Conservation (phyloP, 441 rosid genomes). For the Erysimum cheiri region DNA sequence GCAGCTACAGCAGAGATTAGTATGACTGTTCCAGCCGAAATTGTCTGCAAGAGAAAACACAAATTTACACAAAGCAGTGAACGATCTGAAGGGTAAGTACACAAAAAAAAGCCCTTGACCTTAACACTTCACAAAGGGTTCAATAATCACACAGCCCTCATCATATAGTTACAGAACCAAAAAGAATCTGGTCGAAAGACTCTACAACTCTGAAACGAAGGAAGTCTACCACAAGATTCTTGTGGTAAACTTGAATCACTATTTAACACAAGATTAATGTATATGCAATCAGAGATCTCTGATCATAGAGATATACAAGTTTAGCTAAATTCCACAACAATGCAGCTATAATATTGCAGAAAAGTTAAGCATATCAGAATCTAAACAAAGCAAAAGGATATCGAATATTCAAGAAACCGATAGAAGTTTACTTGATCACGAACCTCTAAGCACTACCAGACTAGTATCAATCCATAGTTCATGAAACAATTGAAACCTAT, state of each 20-base stretch:
- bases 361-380: neutral
- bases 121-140: neutral
- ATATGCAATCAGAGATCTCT: neutral
- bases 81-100: neutral
- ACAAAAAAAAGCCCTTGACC: neutral
- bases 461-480: neutral
- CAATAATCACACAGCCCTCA: neutral
- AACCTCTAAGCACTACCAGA: neutral
- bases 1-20: conserved; percentile 61
- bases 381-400: neutral
- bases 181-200: neutral
- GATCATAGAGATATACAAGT: neutral
- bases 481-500: neutral
- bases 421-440: neutral
- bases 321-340: neutral
- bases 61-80: neutral
- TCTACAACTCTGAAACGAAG: no score
- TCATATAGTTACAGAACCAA: neutral
- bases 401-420: neutral
- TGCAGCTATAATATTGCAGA: conserved; percentile 10
- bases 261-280: neutral
- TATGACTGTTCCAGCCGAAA: conserved; percentile 53
- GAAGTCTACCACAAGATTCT: no score
- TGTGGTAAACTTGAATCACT: no score
- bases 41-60: conserved; percentile 52